Percentiles rank a stretch among this genome's conserved stretches.
phyloP scores from a whole-genome alignment of 495 filamentous ascomycete genomes.

The Tetracladium setigerum region DNA sequence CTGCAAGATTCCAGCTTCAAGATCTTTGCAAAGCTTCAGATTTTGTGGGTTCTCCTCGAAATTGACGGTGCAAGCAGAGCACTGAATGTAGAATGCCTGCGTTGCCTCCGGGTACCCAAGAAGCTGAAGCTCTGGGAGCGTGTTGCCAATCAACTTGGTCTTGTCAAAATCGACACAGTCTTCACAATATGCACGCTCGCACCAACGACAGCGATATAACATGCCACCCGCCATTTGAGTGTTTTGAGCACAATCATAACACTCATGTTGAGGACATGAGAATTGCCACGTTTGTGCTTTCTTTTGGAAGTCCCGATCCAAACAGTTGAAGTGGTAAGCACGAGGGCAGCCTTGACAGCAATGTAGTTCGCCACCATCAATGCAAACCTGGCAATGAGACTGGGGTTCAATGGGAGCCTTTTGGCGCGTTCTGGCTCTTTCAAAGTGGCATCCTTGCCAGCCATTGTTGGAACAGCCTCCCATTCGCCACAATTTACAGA shows the following conservation, averaged over 20 bases:
- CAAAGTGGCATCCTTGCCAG: constrained; percentile 46
- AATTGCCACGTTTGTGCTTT: constrained; percentile 33
- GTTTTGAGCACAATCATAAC: constrained; percentile 44
- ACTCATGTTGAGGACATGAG: constrained; percentile 53
- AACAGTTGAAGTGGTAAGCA: constrained; percentile 46
- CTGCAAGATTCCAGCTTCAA: constrained; percentile 17
- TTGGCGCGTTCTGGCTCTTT: constrained; percentile 36
- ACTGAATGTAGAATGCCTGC: constrained; percentile 46
- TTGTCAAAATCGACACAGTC: constrained; percentile 52
- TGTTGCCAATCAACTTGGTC: constrained; percentile 43
- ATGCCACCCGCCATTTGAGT: constrained; percentile 51
- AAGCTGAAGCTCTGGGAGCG: constrained; percentile 40
- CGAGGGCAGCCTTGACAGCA: constrained; percentile 49
- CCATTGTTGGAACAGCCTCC: constrained; percentile 51
- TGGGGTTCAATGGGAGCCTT: constrained; percentile 39
- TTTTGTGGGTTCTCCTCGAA: constrained; percentile 26
- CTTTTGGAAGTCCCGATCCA: constrained; percentile 31
- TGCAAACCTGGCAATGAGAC: constrained; percentile 50
- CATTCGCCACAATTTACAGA: constrained; percentile 44
- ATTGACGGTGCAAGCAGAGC: constrained; percentile 31
- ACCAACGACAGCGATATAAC: constrained; percentile 51
- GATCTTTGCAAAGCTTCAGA: constrained; percentile 22
- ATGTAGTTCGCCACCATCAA: constrained; percentile 36
- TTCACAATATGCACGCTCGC: constrained; percentile 51
- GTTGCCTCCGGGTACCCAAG: constrained; percentile 33